phyloP scores from a whole-genome alignment of 1,284 basidiomycete species.

The Cryptococcus sp. region DNA sequence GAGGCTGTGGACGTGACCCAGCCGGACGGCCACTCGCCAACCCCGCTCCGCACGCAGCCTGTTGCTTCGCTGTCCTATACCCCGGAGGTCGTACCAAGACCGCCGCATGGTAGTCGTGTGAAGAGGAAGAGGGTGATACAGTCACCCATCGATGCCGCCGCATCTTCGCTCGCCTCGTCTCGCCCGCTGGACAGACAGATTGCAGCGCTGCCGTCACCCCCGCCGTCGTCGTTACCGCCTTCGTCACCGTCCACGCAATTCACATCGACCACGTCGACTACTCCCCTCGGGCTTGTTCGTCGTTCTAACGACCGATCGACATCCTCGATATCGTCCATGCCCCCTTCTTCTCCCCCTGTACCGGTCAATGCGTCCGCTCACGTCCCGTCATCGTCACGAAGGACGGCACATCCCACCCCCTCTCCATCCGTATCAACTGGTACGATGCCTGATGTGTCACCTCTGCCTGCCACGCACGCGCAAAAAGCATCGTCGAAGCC shows the following conservation, averaged over 20 bases:
- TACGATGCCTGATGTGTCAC: conserved; percentile 5
- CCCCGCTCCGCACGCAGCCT: neutral
- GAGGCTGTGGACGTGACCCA: neutral
- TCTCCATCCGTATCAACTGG: conserved; percentile 18
- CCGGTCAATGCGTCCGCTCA: neutral
- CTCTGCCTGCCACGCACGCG: conserved; percentile 8
- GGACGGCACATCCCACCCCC: conserved; percentile 16
- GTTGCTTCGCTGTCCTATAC: neutral
- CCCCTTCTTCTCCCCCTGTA: conserved; percentile 10
- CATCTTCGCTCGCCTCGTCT: too few relatives aligned
- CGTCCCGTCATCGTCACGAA: conserved; percentile 18
- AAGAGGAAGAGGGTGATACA: too few relatives aligned
- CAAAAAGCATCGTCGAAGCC: neutral
- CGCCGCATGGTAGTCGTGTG: too few relatives aligned
- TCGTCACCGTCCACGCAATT: too few relatives aligned
- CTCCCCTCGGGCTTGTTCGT: too few relatives aligned
- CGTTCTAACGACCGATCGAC: too few relatives aligned
- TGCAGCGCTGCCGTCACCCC: conserved; percentile 5
- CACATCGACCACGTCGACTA: too few relatives aligned
- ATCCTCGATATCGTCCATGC: conserved; percentile 9
- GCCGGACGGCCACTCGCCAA: neutral
- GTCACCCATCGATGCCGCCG: too few relatives aligned
- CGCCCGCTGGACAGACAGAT: neutral
- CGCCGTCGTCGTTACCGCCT: neutral
- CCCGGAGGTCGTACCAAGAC: neutral